Evolutionary conservation across 2,329 filamentous ascomycete genomes (phyloP).

Genomic region (Helicocarpus griseus): DNA sequence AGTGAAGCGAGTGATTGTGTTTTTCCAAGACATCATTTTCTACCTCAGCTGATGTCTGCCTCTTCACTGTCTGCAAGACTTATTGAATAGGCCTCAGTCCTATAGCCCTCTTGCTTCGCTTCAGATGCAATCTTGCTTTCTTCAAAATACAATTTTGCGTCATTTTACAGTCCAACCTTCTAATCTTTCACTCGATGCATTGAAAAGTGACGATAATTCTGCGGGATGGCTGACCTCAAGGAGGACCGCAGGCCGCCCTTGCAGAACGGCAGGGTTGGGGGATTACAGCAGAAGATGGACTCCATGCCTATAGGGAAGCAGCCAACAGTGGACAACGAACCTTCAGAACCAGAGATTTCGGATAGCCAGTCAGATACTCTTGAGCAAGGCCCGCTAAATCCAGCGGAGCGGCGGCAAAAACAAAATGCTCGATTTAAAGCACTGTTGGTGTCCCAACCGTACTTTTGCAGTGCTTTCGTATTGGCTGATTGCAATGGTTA

Average conservation of each 20-base stretch:
- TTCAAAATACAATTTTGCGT: too few species aligned
- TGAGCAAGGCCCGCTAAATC: conserved; percentile 18
- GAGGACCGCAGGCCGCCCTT: not conserved
- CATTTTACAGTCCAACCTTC: not conserved
- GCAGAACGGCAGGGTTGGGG: not conserved
- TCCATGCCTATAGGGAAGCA: not conserved
- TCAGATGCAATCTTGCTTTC: too few species aligned
- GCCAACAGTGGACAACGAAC: not conserved
- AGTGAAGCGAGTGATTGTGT: too few species aligned
- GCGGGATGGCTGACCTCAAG: not conserved
- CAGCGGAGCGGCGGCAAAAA: conserved; percentile 38
- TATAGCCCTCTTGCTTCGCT: not conserved
- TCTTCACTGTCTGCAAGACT: not conserved
- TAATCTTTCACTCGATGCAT: not conserved
- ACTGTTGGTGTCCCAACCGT: conserved; percentile 25
- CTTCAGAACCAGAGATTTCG: conserved; percentile 3
- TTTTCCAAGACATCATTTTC: too few species aligned
- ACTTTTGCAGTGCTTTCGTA: not conserved
- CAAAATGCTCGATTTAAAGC: conserved; percentile 44
- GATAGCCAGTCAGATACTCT: conserved; percentile 11
- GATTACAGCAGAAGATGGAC: not conserved
- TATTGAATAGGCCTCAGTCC: not conserved
- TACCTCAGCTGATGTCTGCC: not conserved
- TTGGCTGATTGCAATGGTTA: conserved; percentile 2
- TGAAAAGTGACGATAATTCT: not conserved